These are phyloP conservation scores for Diaporthe citriasiana DNA, from an alignment of 2,329 filamentous ascomycete genomes.

Conservation along the genomic window DNA sequence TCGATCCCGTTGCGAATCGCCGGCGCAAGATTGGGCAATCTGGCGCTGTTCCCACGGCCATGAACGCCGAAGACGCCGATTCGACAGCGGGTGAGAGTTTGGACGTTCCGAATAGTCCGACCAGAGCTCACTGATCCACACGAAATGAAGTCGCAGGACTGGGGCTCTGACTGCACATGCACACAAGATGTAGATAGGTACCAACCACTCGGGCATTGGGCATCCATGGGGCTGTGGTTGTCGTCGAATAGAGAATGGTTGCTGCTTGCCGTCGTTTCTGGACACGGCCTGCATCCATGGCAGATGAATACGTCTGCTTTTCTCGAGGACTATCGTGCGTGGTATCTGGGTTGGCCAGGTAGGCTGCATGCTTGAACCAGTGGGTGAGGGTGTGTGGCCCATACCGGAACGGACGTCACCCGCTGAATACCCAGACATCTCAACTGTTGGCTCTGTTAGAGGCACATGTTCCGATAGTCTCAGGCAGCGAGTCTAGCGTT, in stretches of 20 bases:
- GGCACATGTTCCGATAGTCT: neutral
- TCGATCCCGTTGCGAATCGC: conserved; percentile 23
- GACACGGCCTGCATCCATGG: neutral
- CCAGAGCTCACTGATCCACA: conserved; percentile 9
- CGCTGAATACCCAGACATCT: neutral
- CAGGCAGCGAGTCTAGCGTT: neutral
- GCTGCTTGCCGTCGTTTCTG: neutral
- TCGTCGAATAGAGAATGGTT: neutral
- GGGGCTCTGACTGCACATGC: conserved; percentile 2
- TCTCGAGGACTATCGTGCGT: neutral
- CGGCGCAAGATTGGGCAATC: conserved; percentile 28
- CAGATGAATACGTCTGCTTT: conserved; percentile 6
- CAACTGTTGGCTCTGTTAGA: neutral
- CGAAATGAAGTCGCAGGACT: conserved; percentile 3
- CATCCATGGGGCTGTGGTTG: conserved; percentile 17
- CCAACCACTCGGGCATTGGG: conserved; percentile 4
- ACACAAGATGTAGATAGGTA: neutral
- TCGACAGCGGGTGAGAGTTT: conserved; percentile 12
- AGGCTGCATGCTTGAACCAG: neutral
- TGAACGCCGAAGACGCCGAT: neutral
- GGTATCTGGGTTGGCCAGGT: neutral
- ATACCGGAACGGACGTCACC: neutral
- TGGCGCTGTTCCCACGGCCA: conserved; percentile 28
- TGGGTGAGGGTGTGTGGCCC: neutral
- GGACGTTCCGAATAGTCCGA: conserved; percentile 17